Evolutionary conservation across 352 stramenopile genomes (phyloP).

Genomic region (Phytophthora pinifolia): DNA sequence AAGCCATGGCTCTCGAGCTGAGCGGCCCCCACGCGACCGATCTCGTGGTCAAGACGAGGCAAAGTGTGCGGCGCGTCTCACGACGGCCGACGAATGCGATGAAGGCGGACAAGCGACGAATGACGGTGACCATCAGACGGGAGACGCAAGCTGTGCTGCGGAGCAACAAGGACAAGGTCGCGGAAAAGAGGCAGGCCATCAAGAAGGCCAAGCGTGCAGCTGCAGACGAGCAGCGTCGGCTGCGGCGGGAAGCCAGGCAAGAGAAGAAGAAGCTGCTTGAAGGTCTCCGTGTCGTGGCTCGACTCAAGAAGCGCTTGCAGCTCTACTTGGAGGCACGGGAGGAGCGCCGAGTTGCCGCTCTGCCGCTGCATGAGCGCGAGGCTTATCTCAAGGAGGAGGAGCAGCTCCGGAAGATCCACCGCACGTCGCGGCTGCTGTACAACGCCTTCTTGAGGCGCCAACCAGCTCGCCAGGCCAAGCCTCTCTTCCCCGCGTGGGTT

Average conservation of each 20-base stretch:
- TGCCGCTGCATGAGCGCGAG: slow-evolving; percentile 65
- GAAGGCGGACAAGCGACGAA: slow-evolving; percentile 24
- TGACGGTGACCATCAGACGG: slow-evolving; percentile 55
- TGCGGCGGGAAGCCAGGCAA: slow-evolving; percentile 37
- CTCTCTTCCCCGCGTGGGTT: slow-evolving; percentile 74
- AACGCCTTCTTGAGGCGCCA: slow-evolving; percentile 65
- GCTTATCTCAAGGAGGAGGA: slow-evolving; percentile 59
- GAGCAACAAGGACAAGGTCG: slow-evolving; percentile 43
- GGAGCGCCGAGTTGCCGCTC: slow-evolving; percentile 31
- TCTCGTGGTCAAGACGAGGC: slow-evolving; percentile 18
- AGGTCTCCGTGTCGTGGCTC: slow-evolving; percentile 45
- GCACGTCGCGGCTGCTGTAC: slow-evolving; percentile 71
- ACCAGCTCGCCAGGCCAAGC: slow-evolving; percentile 45
- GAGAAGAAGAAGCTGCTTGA: slow-evolving; percentile 48
- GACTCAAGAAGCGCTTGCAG: slow-evolving; percentile 61
- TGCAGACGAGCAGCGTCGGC: slow-evolving; percentile 31
- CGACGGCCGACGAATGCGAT: slow-evolving; percentile 11
- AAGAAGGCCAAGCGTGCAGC: slow-evolving; percentile 41
- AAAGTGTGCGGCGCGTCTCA: slow-evolving; percentile 25
- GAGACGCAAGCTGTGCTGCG: slow-evolving; percentile 54
- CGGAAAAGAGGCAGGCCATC: slow-evolving; percentile 41
- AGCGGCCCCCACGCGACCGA: slow-evolving; percentile 22
- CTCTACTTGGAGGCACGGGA: slow-evolving; percentile 47
- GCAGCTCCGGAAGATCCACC: slow-evolving; percentile 60
- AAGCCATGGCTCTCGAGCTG: slow-evolving; percentile 40